Conservation (phyloP, 2,329 filamentous ascomycete species). For the Aspergillus eucalypticola region DNA sequence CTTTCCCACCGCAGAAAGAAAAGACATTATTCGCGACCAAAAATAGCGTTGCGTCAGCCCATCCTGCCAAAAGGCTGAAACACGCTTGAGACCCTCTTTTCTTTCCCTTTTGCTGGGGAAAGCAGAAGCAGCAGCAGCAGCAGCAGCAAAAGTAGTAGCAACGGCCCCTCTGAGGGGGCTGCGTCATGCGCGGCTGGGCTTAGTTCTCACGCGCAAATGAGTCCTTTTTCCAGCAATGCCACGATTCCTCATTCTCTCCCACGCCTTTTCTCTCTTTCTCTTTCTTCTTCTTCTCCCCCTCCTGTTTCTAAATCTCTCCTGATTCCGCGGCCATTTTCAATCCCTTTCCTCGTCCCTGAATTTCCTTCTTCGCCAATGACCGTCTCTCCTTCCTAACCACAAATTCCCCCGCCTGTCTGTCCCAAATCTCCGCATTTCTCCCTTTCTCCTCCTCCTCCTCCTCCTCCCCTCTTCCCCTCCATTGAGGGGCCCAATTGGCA, state of each 20-base stretch:
- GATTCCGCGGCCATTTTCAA: no score
- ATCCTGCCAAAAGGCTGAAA: constrained; percentile 16
- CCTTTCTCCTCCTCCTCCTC: neutral
- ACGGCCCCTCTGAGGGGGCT: constrained; percentile 14
- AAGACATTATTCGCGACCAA: constrained; percentile 2
- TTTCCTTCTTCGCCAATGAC: no score
- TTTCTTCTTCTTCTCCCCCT: no score
- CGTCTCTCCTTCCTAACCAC: no score
- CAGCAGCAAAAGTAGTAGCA: no score
- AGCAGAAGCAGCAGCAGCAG: no score
- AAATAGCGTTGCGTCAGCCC: constrained; percentile 11
- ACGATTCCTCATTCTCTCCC: no score
- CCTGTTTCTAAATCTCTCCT: no score
- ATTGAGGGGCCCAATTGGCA: constrained; percentile 15
- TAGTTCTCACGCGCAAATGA: no score
- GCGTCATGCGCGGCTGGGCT: constrained; percentile 21
- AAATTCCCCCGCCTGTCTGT: neutral
- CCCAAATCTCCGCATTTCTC: neutral
- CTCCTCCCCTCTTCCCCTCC: neutral
- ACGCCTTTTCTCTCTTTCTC: no score
- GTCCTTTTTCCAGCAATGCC: constrained; percentile 2
- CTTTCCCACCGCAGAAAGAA: constrained; percentile 1
- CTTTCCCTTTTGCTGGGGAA: neutral
- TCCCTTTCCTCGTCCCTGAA: no score
- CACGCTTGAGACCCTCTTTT: constrained; percentile 4